Evolutionary conservation across 331 rosid species (phyloP).

Genomic region (Quercus lobata): DNA sequence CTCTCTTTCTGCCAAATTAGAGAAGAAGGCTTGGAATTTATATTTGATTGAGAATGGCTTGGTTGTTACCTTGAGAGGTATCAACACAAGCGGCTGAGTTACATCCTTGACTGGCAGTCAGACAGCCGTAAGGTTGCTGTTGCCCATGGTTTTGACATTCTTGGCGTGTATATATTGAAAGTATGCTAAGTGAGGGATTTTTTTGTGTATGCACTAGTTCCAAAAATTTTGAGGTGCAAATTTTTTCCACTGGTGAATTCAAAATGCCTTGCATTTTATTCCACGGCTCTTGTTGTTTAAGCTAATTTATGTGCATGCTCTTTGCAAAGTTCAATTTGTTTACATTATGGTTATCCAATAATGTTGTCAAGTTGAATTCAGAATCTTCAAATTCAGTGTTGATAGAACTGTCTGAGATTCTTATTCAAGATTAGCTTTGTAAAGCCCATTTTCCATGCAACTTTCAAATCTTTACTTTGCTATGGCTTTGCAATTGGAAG

Average conservation of each 20-base stretch:
- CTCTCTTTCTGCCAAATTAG: constrained; percentile 18
- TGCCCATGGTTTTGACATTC: constrained; percentile 34
- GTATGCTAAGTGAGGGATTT: constrained; percentile 21
- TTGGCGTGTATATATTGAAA: constrained; percentile 49
- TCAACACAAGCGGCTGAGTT: constrained; percentile 20
- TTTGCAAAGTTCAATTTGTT: not conserved
- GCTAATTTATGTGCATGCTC: not conserved
- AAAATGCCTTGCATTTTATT: not conserved
- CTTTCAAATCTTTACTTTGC: too few species aligned
- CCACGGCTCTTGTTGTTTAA: not conserved
- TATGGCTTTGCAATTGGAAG: too few species aligned
- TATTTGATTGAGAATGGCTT: constrained; percentile 21
- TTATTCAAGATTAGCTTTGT: too few species aligned
- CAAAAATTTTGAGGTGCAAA: constrained; percentile 24
- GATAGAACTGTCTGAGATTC: too few species aligned
- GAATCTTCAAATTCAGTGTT: too few species aligned
- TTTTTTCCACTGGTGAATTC: not conserved
- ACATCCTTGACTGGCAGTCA: constrained; percentile 28
- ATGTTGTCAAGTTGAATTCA: too few species aligned
- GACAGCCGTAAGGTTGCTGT: constrained; percentile 28
- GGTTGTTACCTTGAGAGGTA: constrained; percentile 23
- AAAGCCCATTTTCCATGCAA: too few species aligned
- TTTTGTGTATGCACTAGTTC: not conserved
- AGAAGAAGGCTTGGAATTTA: constrained; percentile 23
- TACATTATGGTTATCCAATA: too few species aligned